Conservation (phyloP, 768 basidiomycete species). For the Panaeolus cyanescens region DNA sequence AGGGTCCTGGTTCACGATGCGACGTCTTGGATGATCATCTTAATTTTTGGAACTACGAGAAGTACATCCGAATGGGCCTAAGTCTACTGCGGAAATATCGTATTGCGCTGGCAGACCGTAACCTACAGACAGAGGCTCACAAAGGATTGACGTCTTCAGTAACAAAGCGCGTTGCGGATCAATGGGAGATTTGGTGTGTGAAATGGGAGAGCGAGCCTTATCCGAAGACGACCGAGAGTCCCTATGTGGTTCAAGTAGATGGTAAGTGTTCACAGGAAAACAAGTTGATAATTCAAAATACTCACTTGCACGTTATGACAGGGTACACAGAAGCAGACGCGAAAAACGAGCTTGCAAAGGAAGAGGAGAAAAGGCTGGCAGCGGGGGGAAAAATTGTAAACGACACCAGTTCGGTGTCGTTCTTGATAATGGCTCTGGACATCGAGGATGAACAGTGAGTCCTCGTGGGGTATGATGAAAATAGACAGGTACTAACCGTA, state of each 20-base stretch:
- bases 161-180: neutral
- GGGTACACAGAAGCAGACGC: neutral
- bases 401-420: neutral
- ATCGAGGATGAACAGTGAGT: neutral
- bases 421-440: neutral
- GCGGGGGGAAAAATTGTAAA: neutral
- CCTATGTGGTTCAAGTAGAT: neutral
- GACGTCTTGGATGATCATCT: slow-evolving; percentile 37
- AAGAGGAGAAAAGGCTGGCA: neutral
- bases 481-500: neutral
- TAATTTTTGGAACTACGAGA: slow-evolving; percentile 31
- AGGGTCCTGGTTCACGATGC: slow-evolving; percentile 28
- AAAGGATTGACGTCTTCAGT: neutral
- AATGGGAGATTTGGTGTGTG: neutral
- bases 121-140: neutral
- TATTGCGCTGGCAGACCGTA: neutral
- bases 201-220: neutral
- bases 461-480: neutral
- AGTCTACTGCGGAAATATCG: neutral
- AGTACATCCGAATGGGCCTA: slow-evolving; percentile 9
- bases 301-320: neutral
- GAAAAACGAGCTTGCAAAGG: neutral
- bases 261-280: neutral
- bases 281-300: neutral
- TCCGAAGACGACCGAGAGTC: neutral